Evolutionary conservation across 768 basidiomycete species (phyloP).

Genomic region (Xerocomellus chrysenteron): DNA sequence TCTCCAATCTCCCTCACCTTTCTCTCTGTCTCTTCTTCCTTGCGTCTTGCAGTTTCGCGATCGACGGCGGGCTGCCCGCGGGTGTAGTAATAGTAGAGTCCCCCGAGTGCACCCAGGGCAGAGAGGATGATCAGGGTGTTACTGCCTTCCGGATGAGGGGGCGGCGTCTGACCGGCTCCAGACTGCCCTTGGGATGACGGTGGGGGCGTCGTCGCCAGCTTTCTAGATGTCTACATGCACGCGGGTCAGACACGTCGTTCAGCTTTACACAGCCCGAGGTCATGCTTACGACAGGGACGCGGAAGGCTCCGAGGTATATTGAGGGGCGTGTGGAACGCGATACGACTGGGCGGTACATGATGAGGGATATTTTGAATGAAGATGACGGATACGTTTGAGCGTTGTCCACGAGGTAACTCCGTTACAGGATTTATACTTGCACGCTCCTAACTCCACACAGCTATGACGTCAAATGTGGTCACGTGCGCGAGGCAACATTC

Average conservation of each 20-base stretch:
- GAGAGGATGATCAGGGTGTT: constrained; percentile 32
- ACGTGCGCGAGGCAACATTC: not conserved
- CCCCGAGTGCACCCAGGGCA: constrained; percentile 35
- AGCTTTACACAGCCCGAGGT: not conserved
- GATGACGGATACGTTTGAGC: not conserved
- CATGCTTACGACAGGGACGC: constrained; percentile 11
- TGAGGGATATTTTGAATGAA: not conserved
- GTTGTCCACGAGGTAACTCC: not conserved
- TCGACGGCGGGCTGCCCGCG: constrained; percentile 20
- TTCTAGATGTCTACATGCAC: constrained; percentile 9
- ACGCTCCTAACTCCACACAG: not conserved
- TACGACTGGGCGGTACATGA: constrained; percentile 16
- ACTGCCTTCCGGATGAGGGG: constrained; percentile 14
- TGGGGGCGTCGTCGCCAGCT: constrained; percentile 14
- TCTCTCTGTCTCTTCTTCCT: constrained; percentile 34
- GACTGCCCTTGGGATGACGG: constrained; percentile 12
- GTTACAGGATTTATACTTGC: not conserved
- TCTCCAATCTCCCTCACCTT: constrained; percentile 30
- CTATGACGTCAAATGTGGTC: not conserved
- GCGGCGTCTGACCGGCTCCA: not conserved
- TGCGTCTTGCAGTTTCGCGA: constrained; percentile 25
- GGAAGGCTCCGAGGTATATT: constrained; percentile 12
- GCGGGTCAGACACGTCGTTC: not conserved
- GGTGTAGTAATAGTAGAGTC: constrained; percentile 39
- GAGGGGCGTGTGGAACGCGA: constrained; percentile 4